Evolutionary conservation across 495 filamentous ascomycete species (phyloP), one percentile per base, ranked within the genome.

Genomic region (Barbatosphaeria neglecta): DNA sequence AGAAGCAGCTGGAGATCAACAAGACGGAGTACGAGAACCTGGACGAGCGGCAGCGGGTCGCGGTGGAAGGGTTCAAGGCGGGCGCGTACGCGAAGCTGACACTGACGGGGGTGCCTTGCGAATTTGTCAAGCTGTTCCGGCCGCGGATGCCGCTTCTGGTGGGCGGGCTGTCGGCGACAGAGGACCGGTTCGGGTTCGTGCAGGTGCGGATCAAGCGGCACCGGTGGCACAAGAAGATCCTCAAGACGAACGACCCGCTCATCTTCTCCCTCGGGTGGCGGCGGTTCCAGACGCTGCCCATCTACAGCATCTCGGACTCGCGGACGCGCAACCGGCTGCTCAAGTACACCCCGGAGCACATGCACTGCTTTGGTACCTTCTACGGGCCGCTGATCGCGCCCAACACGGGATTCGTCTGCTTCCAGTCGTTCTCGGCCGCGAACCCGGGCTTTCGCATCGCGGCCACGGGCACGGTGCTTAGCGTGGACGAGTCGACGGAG

Each of bases 211-310:
- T 98, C 70, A 96, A 96, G 75, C 75, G 86, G 48, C 92, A 98
- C 59, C 77, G 92, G 52, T 98, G 93, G 93, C 92, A 97, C 62
- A 96, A 97, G 78, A 95, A 89, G 73, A 96, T 96, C 47, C 70
- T 98, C 50, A 98, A 98, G 67, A 95, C 87, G 16, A 94, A 90
- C 53, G 92, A 98, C 56, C 92, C 92, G 15, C 77, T 98, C 33
- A 93, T 97, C 57, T 95, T 97, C 72, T 95, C 89, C 2, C 76
- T 96, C 11, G 92, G 92, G n/a, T 98, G 92, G 92, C 77, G 92
- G 42, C 76, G 92, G 43, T 97, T 97, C 70, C 92, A 97, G 64
- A 77, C 84, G 3, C 67, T 95, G 49, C 92, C 92, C 0, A 77
- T 97, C 41, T 97, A 96, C 72, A 88, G 84, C 66, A 94, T 90